Evolutionary conservation across 2,329 filamentous ascomycete species (phyloP), one percentile per base, ranked within the genome.

Genomic region (Ophiostoma triangulosporum): DNA sequence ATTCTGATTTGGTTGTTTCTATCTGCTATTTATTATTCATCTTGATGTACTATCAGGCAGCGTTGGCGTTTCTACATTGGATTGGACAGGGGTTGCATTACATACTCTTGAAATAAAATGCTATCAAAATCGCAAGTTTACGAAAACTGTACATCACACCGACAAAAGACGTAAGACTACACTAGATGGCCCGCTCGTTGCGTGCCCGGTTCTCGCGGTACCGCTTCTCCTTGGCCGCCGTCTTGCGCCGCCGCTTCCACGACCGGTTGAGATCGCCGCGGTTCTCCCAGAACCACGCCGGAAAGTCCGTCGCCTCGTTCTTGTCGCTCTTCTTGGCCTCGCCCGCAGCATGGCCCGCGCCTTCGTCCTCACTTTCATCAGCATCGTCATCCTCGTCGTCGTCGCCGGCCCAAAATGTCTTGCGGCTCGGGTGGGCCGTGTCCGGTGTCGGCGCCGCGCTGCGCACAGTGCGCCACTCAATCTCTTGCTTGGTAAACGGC

Each of bases 371-470:
- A 7, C 64, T 66, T 0, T 64, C 66, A 0, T 64, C 64, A 1
- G 65, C 64, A 1, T 65, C 64, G 1, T 66, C 63, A 1, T 66
- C 69, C 0, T 73, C 71, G 0, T 76, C 68, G 11, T 72, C 68
- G 1, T 72, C 69, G 40, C 70, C 70, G 7, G 43, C 43, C 46
- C 46, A 48, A 20, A 48, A 1, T 67, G 68, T n/a, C 70, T 52
- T 36, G 27, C 80, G 78, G 38, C 74, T 81, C 2, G 86, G 81
- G 56, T 89, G 81, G 1, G 88, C 88, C 0, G 93, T 97, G 64
- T 98, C 93, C 0, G 93, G 93, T 0, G 93, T 98, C 0, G 93
- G 93, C 2, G 93, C 93, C 6, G 89, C 89, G 64, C 89, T 96
- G 54, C 93, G 78, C n/a, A 86, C 64, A 50, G 78, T 79, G 57